phyloP scores from a whole-genome alignment of 2,329 filamentous ascomycete genomes.

The Didymella lethalis region DNA sequence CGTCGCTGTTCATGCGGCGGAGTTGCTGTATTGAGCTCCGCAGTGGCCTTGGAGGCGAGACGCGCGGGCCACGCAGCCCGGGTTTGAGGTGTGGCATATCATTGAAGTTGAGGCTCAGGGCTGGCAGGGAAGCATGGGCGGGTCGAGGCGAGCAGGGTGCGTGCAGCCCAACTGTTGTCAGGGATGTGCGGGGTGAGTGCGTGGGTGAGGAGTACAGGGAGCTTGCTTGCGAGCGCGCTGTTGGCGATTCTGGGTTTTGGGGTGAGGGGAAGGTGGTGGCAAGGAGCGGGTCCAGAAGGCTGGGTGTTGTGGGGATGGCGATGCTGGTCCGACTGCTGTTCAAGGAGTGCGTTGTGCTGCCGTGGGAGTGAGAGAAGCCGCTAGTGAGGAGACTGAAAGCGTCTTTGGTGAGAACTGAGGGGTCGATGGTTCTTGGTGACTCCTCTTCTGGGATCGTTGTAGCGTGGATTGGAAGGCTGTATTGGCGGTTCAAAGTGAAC shows the following conservation, averaged over 20 bases:
- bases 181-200: conserved; percentile 15
- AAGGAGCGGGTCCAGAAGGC: conserved; percentile 34
- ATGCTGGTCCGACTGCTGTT: conserved; percentile 25
- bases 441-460: conserved; percentile 41
- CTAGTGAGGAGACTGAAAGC: conserved; percentile 31
- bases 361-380: conserved; percentile 20
- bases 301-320: conserved; percentile 24
- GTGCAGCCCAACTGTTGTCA: conserved; percentile 1
- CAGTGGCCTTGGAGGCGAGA: conserved; percentile 47
- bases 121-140: conserved; percentile 29
- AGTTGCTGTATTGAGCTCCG: conserved; percentile 52
- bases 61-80: conserved; percentile 41
- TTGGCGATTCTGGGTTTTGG: conserved; percentile 17
- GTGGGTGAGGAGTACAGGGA: conserved; percentile 25
- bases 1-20: conserved; percentile 56
- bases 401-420: conserved; percentile 37
- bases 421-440: conserved; percentile 36
- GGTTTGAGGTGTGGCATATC: conserved; percentile 34
- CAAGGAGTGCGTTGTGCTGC: conserved; percentile 17
- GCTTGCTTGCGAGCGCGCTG: conserved; percentile 25
- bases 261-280: conserved; percentile 31
- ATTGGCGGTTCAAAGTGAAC: conserved; percentile 25
- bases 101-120: conserved; percentile 33
- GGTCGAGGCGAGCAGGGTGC: conserved; percentile 38
- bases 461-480: conserved; percentile 40